Conservation (phyloP, 805 yeast species). For the Yarrowia yakushimensis region DNA sequence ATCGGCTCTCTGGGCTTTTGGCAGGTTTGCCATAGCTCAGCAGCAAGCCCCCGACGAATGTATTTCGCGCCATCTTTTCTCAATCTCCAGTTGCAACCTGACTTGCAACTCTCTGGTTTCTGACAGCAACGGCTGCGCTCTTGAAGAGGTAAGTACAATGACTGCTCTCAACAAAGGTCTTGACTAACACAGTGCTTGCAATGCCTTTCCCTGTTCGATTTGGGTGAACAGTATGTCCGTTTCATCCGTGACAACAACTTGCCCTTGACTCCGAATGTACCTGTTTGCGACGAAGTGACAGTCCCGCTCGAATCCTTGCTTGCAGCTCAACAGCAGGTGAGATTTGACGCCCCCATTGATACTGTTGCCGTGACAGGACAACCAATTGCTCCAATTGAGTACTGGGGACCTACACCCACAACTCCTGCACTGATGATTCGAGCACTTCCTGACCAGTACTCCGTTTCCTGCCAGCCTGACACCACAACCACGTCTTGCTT, state of each 20-base stretch:
- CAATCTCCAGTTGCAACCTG: background rate
- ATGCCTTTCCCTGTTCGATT: background rate
- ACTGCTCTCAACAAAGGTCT: too few species aligned
- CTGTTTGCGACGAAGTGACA: background rate
- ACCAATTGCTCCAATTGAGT: background rate
- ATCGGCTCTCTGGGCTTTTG: background rate
- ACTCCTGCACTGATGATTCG: background rate
- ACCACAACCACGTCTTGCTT: background rate
- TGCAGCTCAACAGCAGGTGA: background rate
- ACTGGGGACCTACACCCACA: background rate
- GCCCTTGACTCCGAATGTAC: background rate
- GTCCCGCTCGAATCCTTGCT: background rate
- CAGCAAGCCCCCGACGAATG: background rate
- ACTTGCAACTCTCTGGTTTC: background rate
- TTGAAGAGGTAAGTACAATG: background rate
- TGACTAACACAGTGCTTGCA: conserved; percentile 6
- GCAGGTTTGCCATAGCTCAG: background rate
- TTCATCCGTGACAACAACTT: background rate
- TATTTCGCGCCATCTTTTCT: background rate
- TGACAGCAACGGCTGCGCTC: background rate
- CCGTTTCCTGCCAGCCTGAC: background rate
- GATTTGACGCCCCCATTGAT: background rate
- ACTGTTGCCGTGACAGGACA: background rate
- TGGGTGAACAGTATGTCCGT: background rate
- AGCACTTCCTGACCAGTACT: background rate